phyloP scores from a whole-genome alignment of 768 basidiomycete genomes.

The Vishniacozyma victoriae region DNA sequence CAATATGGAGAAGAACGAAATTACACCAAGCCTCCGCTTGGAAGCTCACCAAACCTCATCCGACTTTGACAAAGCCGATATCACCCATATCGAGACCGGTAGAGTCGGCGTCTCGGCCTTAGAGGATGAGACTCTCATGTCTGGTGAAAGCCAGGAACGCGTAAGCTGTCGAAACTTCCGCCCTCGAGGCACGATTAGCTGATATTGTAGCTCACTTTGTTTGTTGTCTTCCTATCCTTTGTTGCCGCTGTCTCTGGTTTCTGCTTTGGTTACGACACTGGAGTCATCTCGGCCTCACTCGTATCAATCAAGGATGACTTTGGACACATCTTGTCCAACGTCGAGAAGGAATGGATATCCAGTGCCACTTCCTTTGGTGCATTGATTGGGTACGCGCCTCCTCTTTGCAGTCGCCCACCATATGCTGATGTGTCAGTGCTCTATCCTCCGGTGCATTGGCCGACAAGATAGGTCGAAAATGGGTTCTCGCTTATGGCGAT shows the following conservation, averaged over 20 bases:
- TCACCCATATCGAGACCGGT: no score
- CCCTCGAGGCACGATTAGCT: not conserved
- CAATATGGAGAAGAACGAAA: no score
- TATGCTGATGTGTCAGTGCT: no score
- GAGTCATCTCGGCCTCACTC: constrained; percentile 28
- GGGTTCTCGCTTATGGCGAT: constrained; percentile 33
- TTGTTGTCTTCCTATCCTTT: constrained; percentile 16
- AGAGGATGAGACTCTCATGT: constrained; percentile 20
- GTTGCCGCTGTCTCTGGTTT: constrained; percentile 31
- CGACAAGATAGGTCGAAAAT: constrained; percentile 35
- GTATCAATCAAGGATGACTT: constrained; percentile 27
- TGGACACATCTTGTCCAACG: constrained; percentile 16
- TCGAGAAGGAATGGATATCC: constrained; percentile 33
- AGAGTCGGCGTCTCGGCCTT: no score
- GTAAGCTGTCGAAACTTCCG: constrained; percentile 2
- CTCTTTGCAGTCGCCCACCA: no score
- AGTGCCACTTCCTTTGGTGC: constrained; percentile 28
- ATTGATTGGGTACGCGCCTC: no score
- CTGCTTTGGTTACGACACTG: constrained; percentile 36
- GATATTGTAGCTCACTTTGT: constrained; percentile 14
- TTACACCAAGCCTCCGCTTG: no score
- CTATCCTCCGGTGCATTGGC: constrained; percentile 19
- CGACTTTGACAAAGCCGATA: no score
- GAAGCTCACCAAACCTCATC: no score
- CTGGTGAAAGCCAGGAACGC: constrained; percentile 23